Evolutionary conservation across 1,284 basidiomycete genomes (phyloP), one percentile per base, ranked within the genome.

Genomic region (Coniferiporia weirii): DNA sequence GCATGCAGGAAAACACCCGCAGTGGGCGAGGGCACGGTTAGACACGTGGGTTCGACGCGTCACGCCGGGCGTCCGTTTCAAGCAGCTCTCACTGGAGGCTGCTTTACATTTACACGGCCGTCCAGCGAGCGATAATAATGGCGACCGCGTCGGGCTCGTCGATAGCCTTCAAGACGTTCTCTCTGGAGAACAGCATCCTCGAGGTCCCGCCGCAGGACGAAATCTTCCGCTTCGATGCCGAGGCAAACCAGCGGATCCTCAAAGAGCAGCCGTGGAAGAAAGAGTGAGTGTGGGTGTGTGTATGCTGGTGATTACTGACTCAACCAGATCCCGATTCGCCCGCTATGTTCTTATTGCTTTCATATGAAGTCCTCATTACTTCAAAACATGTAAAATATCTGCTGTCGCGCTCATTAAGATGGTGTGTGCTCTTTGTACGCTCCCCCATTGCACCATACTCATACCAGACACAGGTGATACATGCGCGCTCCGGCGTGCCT

Each of bases 381-480:
- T 98, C 76, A 93, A 92, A 69, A 83, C 86, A 57, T 96, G 96
- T 73, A 93, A 91, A 74, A 96, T 99, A 64, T 96, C 93, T 1
- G 94, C 95, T 0, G 86, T 96, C 34, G 95, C 96, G 6, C 74
- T 99, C 64, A 96, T 98, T 76, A 99, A 99, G 79, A 99, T 99
- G 96, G 96, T 95, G 55, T 59, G 72, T 56, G 61, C 58, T 46
- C 49, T 12, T 8, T 47, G 10, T 32, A 27, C 53, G 13, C 47
- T 17, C 6, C 51, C 35, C 32, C 51, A n/a, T n/a, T n/a, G n/a
- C 19, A 20, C 19, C n/a, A 7, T 38, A 10, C 4, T 43, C 44
- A 32, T 12, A 36, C 17, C 17, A 27, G 48, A 38, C 22, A 36
- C 64, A 96, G 93, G 94, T 96, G 59, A 98, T 97, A 68, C 96